Evolutionary conservation across 176 grass and related monocot species (phyloP), one percentile per base, ranked within the genome.

Genomic region (Puya raimondii): DNA sequence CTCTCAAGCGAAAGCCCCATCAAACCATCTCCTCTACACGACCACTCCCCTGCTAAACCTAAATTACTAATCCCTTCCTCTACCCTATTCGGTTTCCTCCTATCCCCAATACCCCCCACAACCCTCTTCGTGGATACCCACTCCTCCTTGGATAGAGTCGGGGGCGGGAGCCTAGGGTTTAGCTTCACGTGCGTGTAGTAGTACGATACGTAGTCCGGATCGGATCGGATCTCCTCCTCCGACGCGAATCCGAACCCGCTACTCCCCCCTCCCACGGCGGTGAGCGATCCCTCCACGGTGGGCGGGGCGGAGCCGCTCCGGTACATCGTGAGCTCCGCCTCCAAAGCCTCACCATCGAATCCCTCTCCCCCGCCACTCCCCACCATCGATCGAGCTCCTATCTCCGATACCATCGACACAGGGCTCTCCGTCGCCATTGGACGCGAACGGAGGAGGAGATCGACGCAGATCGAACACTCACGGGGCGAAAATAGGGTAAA

Each of bases 171-270:
- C 71, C 92, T 67, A 8, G 92, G 92, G 80, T 96, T 96, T 33
- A 96, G 85, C 76, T 96, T 96, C 23, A 78, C 92, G 65, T 91
- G 92, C 23, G 92, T 88, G 83, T 91, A 96, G 69, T 96, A 96
- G 67, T 86, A 91, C 6, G 88, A 91, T 11, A 88, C 75, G 74
- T 96, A 96, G 57, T 80, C 88, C 9, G 92, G 92, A 76, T 96
- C 70, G 0, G 92, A 67, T 15, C 82, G 83, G 65, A 96, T 78
- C 51, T 96, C 85, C 70, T 96, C 88, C 52, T 96, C 88, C 16
- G 88, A 86, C 10, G 81, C 71, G 47, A 78, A 82, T 12, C 63
- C 82, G 26, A 75, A 72, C 23, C 72, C 83, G 64, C 84, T 86
- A 61, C 80, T 70, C 6, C 64, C 57, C 42, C 81, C 84, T 27